Evolutionary conservation across 768 basidiomycete species (phyloP).

Genomic region (Sporobolomyces pararoseus): DNA sequence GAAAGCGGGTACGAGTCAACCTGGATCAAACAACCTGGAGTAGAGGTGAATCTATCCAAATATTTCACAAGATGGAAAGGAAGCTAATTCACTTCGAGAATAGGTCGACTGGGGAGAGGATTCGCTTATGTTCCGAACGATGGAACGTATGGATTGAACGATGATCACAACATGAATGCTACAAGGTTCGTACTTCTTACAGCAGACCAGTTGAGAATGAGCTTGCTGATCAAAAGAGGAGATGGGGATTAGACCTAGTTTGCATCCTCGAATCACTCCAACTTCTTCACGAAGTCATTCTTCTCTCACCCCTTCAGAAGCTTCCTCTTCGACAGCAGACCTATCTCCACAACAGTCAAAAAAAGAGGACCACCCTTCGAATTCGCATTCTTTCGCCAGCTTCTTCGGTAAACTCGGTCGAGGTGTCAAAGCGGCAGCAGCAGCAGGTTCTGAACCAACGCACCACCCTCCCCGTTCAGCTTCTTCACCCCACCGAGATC

Average conservation of each 20-base stretch:
- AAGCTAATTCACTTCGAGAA: not conserved
- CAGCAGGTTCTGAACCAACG: constrained; percentile 22
- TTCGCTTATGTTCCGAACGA: constrained; percentile 17
- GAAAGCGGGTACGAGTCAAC: not conserved
- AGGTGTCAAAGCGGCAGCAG: constrained; percentile 23
- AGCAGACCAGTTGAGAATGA: no score
- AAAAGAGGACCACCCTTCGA: not conserved
- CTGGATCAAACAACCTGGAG: constrained; percentile 22
- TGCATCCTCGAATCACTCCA: constrained; percentile 11
- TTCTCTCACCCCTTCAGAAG: not conserved
- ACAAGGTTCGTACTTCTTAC: no score
- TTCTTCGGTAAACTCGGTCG: constrained; percentile 30
- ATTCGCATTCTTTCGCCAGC: not conserved
- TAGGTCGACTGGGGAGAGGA: constrained; percentile 30
- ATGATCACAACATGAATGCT: not conserved
- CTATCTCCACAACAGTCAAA: not conserved
- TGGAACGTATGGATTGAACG: not conserved
- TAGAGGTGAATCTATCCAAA: not conserved
- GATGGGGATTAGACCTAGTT: not conserved
- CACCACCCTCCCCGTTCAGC: constrained; percentile 16
- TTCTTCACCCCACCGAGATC: constrained; percentile 10
- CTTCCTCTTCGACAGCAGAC: not conserved
- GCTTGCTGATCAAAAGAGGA: no score
- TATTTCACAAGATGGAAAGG: not conserved
- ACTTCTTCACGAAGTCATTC: not conserved